Percentiles rank a stretch among this genome's conserved stretches.
These are phyloP conservation scores for Phytophthora pisi DNA, from an alignment of 352 stramenopile species.

Conservation along the genomic window DNA sequence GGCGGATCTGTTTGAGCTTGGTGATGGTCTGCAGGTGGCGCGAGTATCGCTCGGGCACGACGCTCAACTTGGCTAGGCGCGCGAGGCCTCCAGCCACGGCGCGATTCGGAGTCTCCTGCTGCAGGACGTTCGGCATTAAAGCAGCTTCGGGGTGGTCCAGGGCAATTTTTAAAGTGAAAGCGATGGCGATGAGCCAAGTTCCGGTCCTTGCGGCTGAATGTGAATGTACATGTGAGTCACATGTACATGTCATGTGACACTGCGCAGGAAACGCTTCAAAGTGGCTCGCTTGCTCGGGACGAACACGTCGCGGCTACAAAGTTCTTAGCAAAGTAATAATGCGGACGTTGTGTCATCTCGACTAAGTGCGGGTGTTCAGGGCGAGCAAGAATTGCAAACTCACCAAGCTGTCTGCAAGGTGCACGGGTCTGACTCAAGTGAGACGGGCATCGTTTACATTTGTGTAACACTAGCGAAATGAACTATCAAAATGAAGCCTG, in stretches of 20 bases:
- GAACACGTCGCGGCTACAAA: no score
- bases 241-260: background rate
- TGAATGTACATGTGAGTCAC: background rate
- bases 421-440: no score
- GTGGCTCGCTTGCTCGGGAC: no score
- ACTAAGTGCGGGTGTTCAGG: no score
- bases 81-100: background rate
- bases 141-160: background rate
- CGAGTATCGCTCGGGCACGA: background rate
- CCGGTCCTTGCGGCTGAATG: background rate
- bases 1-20: conserved; percentile 23
- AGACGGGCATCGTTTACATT: no score
- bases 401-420: no score
- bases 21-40: background rate
- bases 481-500: no score
- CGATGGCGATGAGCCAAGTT: no score
- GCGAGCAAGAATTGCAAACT: no score
- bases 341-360: no score
- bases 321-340: no score
- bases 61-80: background rate
- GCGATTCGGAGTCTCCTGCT: background rate
- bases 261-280: background rate
- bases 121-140: background rate
- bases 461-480: no score
- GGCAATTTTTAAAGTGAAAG: background rate